phyloP scores from a whole-genome alignment of 306 rosid genomes.

The Cyclanthera cordifolia region DNA sequence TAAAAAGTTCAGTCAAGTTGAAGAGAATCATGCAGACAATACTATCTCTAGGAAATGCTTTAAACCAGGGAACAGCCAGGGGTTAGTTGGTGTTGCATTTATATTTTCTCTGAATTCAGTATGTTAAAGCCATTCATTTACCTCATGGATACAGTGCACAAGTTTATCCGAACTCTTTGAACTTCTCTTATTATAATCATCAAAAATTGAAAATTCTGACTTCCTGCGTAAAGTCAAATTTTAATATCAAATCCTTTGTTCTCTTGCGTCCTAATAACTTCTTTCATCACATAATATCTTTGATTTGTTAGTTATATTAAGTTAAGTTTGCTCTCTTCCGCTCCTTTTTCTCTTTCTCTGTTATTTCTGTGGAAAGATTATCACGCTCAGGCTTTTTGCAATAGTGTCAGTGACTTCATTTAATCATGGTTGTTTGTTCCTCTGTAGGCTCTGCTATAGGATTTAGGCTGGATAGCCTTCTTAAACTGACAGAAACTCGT shows the following conservation, averaged over 20 bases:
- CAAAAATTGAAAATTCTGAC: not conserved
- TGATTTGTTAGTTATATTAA: not conserved
- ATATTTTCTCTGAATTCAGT: slow-evolving; percentile 16
- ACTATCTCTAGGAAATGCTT: slow-evolving; percentile 91
- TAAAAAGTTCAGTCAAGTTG: slow-evolving; percentile 62
- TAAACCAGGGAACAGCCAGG: slow-evolving; percentile 89
- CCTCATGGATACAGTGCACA: not conserved
- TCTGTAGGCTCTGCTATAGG: slow-evolving; percentile 70
- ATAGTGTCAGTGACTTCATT: not conserved
- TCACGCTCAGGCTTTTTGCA: not conserved
- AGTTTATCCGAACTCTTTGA: not conserved
- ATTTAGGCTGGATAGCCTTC: slow-evolving; percentile 79
- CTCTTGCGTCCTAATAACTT: not conserved
- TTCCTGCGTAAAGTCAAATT: not conserved
- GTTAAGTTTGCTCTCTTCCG: not conserved
- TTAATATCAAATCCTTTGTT: not conserved
- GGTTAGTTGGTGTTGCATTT: slow-evolving; percentile 42
- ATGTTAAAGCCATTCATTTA: not conserved
- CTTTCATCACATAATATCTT: slow-evolving; percentile 1
- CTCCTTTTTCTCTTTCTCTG: too few species aligned
- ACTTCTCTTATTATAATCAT: not conserved
- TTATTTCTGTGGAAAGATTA: slow-evolving; percentile 1
- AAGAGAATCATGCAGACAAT: slow-evolving; percentile 95
- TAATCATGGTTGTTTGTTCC: not conserved
- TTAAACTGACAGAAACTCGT: slow-evolving; percentile 71